Base-by-base conservation (phyloP, 495 filamentous ascomycete genomes). In the Friedmanniomyces endolithicus region DNA sequence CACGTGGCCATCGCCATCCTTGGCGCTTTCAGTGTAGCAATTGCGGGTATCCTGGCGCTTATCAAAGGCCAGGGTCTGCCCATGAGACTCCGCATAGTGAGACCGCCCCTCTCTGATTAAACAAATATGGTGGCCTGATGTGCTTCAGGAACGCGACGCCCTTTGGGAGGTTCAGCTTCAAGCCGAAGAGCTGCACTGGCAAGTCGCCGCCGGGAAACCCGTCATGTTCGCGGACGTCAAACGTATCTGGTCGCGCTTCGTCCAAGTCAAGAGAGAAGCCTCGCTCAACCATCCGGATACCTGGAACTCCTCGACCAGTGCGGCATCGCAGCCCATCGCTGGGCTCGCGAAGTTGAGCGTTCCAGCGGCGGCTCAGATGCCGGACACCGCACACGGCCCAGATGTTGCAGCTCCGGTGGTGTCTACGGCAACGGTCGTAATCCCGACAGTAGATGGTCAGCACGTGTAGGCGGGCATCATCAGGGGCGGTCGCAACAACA, bases 151-250 rank as follows among this genome's bases (percentile, higher is more conserved):
- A 33, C 50, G 50, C 22, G 50, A 52, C 50, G 37, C 34, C 24
- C 35, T 52, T 4, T 52, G 50, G 50, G 50, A 52, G 19, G 50
- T 52, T 17, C 50, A 52, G 17, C 50, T 52, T 16, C 20, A 41
- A 29, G 50, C 50, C 20, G 50, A 52, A 25, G 50, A 52, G 31
- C 24, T 52, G 34, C 50, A 52, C 24, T 39, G 50, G 50, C 50
- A 52, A 33, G 27, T 52, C 11, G 31, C 50, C 6, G 50, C 50
- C 22, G 50, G 50, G 33, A 6, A 52, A 19, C 50, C 50, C 19
- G 50, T 52, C 17, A 19, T 52, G 16, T 52, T 52, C 37, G 19
- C 20, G 2, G 50, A 52, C 35, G 31, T 52, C 6, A 52, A 52
- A 33, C 31, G 35, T 2, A 41, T 52, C 20, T 52, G 50, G 50